Conservation (phyloP, 768 basidiomycete species). For the Suillus spraguei region DNA sequence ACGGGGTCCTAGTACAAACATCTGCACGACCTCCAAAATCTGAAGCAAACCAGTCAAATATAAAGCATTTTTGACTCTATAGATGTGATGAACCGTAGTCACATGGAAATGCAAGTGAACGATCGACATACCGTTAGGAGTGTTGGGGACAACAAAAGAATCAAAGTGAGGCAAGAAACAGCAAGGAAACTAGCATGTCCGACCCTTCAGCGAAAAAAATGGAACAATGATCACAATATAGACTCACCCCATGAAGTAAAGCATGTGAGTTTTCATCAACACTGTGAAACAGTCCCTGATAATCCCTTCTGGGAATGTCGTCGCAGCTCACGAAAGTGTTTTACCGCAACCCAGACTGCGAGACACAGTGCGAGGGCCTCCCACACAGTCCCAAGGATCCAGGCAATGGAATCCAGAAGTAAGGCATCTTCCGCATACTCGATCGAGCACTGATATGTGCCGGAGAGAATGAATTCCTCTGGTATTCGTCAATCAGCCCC, state of each 20-base stretch:
- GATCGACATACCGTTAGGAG: not conserved
- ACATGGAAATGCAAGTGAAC: too few relatives aligned
- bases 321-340: not conserved
- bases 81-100: not conserved
- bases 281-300: not conserved
- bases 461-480: not conserved
- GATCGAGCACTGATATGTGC: not conserved
- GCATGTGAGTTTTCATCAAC: not conserved
- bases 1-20: not conserved
- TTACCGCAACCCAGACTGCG: not conserved
- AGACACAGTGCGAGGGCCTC: not conserved
- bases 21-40: not conserved
- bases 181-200: not conserved
- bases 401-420: not conserved
- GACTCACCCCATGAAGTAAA: not conserved
- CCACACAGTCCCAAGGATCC: not conserved
- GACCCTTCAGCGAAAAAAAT: not conserved
- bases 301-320: not conserved
- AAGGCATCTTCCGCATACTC: not conserved
- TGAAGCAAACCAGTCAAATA: accelerated
- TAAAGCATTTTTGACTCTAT: accelerated
- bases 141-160: not conserved
- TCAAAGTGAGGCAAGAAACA: not conserved
- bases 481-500: not conserved
- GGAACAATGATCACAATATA: not conserved